Conservation (phyloP, 2,329 filamentous ascomycete species). For the Diaporthe ilicicola region DNA sequence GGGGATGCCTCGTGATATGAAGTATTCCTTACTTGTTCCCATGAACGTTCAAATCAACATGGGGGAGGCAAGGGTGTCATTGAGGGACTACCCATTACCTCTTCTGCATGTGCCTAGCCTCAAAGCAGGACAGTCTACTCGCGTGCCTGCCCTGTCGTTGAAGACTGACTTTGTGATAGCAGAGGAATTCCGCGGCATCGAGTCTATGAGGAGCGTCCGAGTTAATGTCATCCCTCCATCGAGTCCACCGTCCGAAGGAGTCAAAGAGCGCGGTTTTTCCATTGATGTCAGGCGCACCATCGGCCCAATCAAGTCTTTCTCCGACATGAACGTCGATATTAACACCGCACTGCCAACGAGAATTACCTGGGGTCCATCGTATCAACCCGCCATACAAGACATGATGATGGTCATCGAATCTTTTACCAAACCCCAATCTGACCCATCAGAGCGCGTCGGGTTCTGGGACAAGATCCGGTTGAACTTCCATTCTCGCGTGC, state of each 20-base stretch:
- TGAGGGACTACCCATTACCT: constrained; percentile 94
- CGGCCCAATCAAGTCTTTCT: constrained; percentile 95
- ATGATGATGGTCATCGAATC: constrained; percentile 99
- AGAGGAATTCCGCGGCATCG: constrained; percentile 85
- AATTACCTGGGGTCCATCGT: constrained; percentile 97
- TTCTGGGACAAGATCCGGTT: constrained; percentile 99
- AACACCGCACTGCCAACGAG: constrained; percentile 91
- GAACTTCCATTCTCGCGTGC: constrained; percentile 90
- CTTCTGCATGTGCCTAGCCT: constrained; percentile 89
- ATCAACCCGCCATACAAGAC: constrained; percentile 97
- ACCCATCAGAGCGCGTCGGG: constrained; percentile 90
- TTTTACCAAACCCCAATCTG: constrained; percentile 94
- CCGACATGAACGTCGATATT: constrained; percentile 89
- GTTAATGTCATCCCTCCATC: constrained; percentile 85
- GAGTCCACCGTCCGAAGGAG: constrained; percentile 62
- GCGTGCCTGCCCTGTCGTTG: constrained; percentile 82
- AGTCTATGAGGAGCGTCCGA: constrained; percentile 81
- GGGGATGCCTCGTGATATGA: constrained; percentile 90
- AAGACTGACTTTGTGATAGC: constrained; percentile 94
- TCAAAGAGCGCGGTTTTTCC: constrained; percentile 73
- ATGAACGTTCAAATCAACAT: constrained; percentile 90
- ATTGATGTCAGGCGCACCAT: constrained; percentile 92
- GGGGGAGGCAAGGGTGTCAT: constrained; percentile 85
- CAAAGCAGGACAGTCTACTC: constrained; percentile 79
- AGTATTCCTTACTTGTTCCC: constrained; percentile 88